These are phyloP conservation scores for Cystobasidium pallidum DNA, from an alignment of 1,284 basidiomycete genomes.

Conservation along the genomic window DNA sequence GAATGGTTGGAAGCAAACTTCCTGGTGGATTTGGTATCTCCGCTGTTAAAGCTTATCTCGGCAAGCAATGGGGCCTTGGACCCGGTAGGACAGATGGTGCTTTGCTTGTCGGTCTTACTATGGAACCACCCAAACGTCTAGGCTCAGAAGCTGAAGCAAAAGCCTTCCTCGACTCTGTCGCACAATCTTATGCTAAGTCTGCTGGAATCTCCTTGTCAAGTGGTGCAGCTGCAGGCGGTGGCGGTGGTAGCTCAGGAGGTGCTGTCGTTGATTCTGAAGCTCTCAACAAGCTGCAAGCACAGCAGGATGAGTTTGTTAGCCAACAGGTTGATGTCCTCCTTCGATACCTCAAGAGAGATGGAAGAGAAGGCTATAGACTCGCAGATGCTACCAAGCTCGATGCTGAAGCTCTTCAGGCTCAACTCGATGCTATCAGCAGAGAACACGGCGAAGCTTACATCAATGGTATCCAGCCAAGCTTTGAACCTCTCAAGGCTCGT, in stretches of 20 bases:
- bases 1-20: slow-evolving; percentile 93
- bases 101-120: slow-evolving; percentile 85
- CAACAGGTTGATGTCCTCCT: slow-evolving; percentile 95
- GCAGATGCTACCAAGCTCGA: slow-evolving; percentile 82
- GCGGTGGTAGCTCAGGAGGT: slow-evolving; percentile 53
- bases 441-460: slow-evolving; percentile 93
- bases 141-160: slow-evolving; percentile 90
- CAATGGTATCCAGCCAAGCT: slow-evolving; percentile 90
- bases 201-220: slow-evolving; percentile 80
- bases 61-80: slow-evolving; percentile 92
- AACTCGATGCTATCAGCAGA: slow-evolving; percentile 80
- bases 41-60: slow-evolving; percentile 84
- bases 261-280: slow-evolving; percentile 73
- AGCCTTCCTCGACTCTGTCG: slow-evolving; percentile 86
- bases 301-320: slow-evolving; percentile 87
- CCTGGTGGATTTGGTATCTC: slow-evolving; percentile 98
- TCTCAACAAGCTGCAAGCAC: slow-evolving; percentile 91
- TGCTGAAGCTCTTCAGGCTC: slow-evolving; percentile 73
- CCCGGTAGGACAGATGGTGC: slow-evolving; percentile 84
- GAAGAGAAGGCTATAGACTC: slow-evolving; percentile 84
- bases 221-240: slow-evolving; percentile 63
- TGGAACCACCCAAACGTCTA: slow-evolving; percentile 92
- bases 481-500: slow-evolving; percentile 92
- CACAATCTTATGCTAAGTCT: slow-evolving; percentile 79
- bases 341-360: slow-evolving; percentile 92